These are phyloP conservation scores for Cladobotryum protrusum DNA, from an alignment of 2,329 filamentous ascomycete genomes.

Conservation along the genomic window DNA sequence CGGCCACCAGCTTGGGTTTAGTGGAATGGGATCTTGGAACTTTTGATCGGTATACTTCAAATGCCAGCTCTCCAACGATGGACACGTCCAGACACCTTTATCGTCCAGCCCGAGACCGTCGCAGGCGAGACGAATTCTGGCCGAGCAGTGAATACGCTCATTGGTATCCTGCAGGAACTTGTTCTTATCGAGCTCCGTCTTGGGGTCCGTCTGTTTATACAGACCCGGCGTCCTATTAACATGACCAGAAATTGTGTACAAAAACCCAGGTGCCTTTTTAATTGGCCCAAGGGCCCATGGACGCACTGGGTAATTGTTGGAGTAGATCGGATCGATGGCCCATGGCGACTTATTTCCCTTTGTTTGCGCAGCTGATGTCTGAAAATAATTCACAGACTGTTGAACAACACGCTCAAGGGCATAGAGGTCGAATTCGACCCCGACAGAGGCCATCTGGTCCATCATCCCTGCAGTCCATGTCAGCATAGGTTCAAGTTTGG, in stretches of 20 bases:
- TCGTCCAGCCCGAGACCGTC: conserved; percentile 46
- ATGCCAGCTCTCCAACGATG: conserved; percentile 40
- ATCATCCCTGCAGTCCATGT: conserved; percentile 42
- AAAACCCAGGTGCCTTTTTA: conserved; percentile 28
- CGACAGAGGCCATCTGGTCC: conserved; percentile 47
- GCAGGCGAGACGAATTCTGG: conserved; percentile 46
- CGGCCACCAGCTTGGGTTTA: conserved; percentile 27
- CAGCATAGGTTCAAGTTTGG: background rate
- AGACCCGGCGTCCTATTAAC: conserved; percentile 41
- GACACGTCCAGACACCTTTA: conserved; percentile 38
- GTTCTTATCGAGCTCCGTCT: conserved; percentile 28
- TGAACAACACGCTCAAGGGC: conserved; percentile 37
- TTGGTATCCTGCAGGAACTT: conserved; percentile 46
- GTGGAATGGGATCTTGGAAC: conserved; percentile 30
- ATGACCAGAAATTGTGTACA: conserved; percentile 40
- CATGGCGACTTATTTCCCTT: conserved; percentile 25
- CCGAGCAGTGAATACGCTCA: conserved; percentile 49
- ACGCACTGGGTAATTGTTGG: conserved; percentile 40
- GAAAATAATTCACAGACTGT: conserved; percentile 28
- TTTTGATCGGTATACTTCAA: conserved; percentile 29
- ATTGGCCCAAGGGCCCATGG: conserved; percentile 45
- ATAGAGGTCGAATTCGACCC: conserved; percentile 41
- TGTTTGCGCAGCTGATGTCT: conserved; percentile 9
- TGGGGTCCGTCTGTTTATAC: conserved; percentile 40
- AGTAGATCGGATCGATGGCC: conserved; percentile 44